Evolutionary conservation across 306 rosid genomes (phyloP).

Genomic region (Cajanus cajan): DNA sequence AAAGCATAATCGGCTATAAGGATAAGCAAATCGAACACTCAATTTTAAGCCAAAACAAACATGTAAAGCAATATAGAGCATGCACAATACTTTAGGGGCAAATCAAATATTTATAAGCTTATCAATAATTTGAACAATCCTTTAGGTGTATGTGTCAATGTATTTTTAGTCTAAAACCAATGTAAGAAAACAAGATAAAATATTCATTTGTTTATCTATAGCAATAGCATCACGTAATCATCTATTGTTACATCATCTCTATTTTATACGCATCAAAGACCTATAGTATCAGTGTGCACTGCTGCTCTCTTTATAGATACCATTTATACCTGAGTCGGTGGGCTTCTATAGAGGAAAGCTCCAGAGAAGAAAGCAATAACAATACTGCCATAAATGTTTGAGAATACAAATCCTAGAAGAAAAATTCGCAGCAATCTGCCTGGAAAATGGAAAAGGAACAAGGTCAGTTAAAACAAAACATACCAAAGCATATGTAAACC

Average conservation of each 20-base stretch:
- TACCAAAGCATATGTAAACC: not conserved
- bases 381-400: slow-evolving; percentile 13
- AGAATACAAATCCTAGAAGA: slow-evolving; percentile 1
- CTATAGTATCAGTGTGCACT: not conserved
- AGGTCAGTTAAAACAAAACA: slow-evolving; percentile 19
- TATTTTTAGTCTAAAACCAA: not conserved
- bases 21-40: not conserved
- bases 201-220: slow-evolving; percentile 26
- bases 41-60: not conserved
- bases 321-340: slow-evolving; percentile 13
- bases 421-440: slow-evolving; percentile 27
- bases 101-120: not conserved
- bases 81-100: not conserved
- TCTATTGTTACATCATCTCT: slow-evolving; percentile 28
- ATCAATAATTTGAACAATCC: not conserved
- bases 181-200: slow-evolving; percentile 20
- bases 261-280: slow-evolving; percentile 11
- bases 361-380: slow-evolving; percentile 11
- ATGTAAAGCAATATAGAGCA: not conserved
- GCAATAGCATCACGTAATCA: slow-evolving; percentile 14
- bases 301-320: slow-evolving; percentile 17
- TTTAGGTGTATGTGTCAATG: not conserved
- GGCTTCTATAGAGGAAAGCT: slow-evolving; percentile 23
- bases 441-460: slow-evolving; percentile 30
- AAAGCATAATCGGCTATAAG: not conserved